Evolutionary conservation across 2,329 filamentous ascomycete genomes (phyloP).

Genomic region (Fusarium sp.): DNA sequence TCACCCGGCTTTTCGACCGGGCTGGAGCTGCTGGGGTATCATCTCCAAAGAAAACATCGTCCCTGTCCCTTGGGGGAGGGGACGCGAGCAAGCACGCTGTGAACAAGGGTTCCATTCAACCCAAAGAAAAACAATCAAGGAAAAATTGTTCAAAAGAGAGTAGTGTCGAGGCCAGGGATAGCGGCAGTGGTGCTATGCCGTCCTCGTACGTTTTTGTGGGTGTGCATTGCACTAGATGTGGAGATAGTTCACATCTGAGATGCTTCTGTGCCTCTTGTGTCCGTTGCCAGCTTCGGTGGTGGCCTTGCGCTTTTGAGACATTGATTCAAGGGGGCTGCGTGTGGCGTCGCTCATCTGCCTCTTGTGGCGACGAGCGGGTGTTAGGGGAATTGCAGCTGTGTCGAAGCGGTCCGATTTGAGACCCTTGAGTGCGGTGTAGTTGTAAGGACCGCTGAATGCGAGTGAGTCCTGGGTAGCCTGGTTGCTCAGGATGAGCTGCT

Average conservation of each 20-base stretch:
- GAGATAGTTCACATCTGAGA: conserved; percentile 64
- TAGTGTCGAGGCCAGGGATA: conserved; percentile 55
- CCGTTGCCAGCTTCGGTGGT: conserved; percentile 52
- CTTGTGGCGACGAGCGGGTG: conserved; percentile 70
- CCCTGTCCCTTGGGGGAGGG: conserved; percentile 25
- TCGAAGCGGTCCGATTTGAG: conserved; percentile 73
- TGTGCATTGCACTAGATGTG: conserved; percentile 50
- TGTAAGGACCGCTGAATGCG: conserved; percentile 67
- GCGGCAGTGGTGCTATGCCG: conserved; percentile 51
- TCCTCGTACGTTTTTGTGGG: conserved; percentile 55
- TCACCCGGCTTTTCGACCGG: conserved; percentile 35
- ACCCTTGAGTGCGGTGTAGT: conserved; percentile 68
- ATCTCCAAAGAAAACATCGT: conserved; percentile 35
- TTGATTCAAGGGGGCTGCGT: conserved; percentile 60
- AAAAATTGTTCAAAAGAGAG: conserved; percentile 31
- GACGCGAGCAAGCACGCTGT: conserved; percentile 27
- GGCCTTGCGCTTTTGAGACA: conserved; percentile 66
- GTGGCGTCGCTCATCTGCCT: conserved; percentile 54
- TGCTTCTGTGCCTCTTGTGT: conserved; percentile 68
- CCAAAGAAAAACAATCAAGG: conserved; percentile 21
- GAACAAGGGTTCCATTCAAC: conserved; percentile 32
- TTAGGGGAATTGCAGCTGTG: conserved; percentile 73
- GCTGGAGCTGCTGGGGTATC: conserved; percentile 32
- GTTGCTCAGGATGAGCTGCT: conserved; percentile 67
- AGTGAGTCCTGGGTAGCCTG: conserved; percentile 70